Conservation (phyloP, 2,329 filamentous ascomycete species). For the Periconia macrospinosa region DNA sequence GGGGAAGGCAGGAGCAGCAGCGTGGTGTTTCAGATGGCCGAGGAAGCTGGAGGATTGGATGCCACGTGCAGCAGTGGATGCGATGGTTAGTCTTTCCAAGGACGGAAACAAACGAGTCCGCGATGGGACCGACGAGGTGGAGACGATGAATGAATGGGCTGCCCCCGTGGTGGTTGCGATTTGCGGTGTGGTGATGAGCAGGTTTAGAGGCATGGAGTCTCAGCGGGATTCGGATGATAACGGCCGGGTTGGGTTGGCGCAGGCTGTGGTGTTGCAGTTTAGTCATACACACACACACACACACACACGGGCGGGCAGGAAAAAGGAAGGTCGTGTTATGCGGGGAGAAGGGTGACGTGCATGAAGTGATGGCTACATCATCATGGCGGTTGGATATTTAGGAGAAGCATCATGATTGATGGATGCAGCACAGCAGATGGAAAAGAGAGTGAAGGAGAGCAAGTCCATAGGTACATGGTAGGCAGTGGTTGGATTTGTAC, state of each 20-base stretch:
- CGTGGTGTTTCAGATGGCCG: slow-evolving; percentile 33
- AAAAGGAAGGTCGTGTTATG: neutral
- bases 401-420: neutral
- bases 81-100: neutral
- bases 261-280: neutral
- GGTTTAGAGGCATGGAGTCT: too few species aligned
- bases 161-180: neutral
- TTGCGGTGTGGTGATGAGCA: neutral
- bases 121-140: neutral
- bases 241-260: too few species aligned
- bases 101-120: neutral
- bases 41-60: slow-evolving; percentile 8
- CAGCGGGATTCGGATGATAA: too few species aligned
- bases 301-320: too few species aligned
- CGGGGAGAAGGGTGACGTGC: neutral
- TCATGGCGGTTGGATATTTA: neutral
- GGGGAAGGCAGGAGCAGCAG: slow-evolving; percentile 36
- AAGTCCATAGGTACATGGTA: neutral
- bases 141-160: neutral
- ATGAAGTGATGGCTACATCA: too few species aligned
- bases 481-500: too few species aligned
- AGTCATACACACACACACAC: neutral
- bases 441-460: neutral
- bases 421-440: neutral
- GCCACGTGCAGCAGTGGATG: neutral